Conservation (phyloP, 108 stramenopile genomes). For the Skeletonema potamos region DNA sequence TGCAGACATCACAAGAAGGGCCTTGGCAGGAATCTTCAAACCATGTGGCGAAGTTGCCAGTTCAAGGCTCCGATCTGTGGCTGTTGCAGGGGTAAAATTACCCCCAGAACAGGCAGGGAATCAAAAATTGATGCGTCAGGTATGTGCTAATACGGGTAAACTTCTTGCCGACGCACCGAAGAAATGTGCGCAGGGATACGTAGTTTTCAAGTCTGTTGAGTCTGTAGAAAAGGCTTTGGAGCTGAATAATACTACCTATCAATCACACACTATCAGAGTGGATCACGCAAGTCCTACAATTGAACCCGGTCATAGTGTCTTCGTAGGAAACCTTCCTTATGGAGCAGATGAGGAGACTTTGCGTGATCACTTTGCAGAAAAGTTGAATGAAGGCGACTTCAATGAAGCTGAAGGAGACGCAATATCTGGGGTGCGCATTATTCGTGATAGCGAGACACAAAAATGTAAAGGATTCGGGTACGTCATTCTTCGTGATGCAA, state of each 20-base stretch:
- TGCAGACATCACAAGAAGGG: conserved; percentile 54
- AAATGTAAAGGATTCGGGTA: conserved; percentile 87
- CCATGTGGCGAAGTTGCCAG: conserved; percentile 58
- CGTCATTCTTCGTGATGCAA: conserved; percentile 62
- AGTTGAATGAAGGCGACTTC: conserved; percentile 22
- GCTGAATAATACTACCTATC: conserved; percentile 68
- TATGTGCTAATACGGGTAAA: conserved; percentile 67
- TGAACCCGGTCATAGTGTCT: conserved; percentile 67
- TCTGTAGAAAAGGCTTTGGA: conserved; percentile 64
- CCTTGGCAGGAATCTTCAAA: conserved; percentile 59
- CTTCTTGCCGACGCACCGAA: conserved; percentile 33
- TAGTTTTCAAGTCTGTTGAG: conserved; percentile 64
- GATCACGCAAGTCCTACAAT: conserved; percentile 46
- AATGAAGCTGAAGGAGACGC: conserved; percentile 44
- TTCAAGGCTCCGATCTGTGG: conserved; percentile 66
- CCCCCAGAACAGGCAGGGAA: conserved; percentile 71
- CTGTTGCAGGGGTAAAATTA: conserved; percentile 72
- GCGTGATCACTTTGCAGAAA: conserved; percentile 58
- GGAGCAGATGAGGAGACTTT: conserved; percentile 68
- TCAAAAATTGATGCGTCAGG: conserved; percentile 73
- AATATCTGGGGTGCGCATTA: conserved; percentile 68
- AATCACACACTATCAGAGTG: conserved; percentile 51
- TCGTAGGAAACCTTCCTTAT: conserved; percentile 81
- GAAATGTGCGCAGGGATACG: conserved; percentile 65
- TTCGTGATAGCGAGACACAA: conserved; percentile 76